Evolutionary conservation across 441 rosid species (phyloP), one percentile per base, ranked within the genome.

Genomic region (Arabidopsis hybrid): DNA sequence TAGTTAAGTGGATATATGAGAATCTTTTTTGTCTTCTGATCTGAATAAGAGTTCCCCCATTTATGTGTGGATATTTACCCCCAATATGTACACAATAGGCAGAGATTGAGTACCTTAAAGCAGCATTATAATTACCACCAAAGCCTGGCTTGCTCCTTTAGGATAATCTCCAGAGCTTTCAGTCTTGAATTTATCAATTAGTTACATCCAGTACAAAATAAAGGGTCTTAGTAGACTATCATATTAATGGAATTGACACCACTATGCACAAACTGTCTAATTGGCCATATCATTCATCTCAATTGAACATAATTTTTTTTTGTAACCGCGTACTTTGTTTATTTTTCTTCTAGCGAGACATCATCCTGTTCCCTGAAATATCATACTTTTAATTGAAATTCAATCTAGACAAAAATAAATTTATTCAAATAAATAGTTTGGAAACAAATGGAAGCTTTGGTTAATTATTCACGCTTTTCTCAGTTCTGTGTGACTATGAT

Each of bases 91-190:
- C 52, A 39, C 60, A 56, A 16, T 50, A 7, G 21, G 34, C 45
- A 61, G 51, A 61, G 9, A 18, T 69, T 18, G 36, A 34, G 47
- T 32, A 68, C 17, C 40, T 56, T 7, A 56, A 31, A 56, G 60
- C 40, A 7, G 60, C 4, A 34, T 56, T 56, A 14, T 1, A n/a
- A 32, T 57, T 57, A 14, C 42, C 13, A 1, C 3, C 12, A 57
- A 4, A 17, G 61, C 11, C 12, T 34, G 26, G 61, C 61, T 56
- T 56, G 42, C 61, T 32, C 42, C 42, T n/a, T 34, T 51, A 10
- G 57, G 34, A 26, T 52, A 52, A 52, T 35, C 13, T 32, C 42
- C 42, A 31, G 18, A 10, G 11, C 12, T 56, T 31, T 31, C 18
- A 13, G 38, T 55, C 60, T 31, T 56, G 7, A n/a, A 32, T n/a